Evolutionary conservation across 306 rosid genomes (phyloP), one percentile per base, ranked within the genome.

Genomic region (Malus sieversii): DNA sequence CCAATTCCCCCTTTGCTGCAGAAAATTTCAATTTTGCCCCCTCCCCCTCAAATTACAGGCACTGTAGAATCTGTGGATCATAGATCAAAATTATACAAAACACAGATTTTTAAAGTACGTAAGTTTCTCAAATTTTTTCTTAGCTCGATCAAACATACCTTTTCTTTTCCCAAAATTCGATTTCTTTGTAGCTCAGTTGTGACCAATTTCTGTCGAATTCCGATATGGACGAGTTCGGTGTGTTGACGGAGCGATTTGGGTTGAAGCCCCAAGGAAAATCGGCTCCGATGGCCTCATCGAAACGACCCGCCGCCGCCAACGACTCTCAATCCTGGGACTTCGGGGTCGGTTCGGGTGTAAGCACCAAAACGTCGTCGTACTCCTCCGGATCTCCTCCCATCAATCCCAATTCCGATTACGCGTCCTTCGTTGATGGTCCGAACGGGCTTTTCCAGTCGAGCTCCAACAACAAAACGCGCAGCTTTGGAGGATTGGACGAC

Each of bases 191-290:
- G 81, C 77, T 78, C 71, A 71, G 61, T 30, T 40, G 40, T 29
- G 16, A 23, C 57, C 44, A 10, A 16, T 63, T 68, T 68, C 18
- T 65, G 9, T 77, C 25, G 4, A 27, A 15, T 66, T 29, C 19
- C 27, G 10, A 70, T 32, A 95, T 95, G 99, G 99, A 95, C 83
- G 90, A 95, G 74, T 95, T 95, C 42, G 97, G 96, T 10, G 97
- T 95, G 35, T 82, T 95, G 22, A 95, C 99, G 5, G 88, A 90
- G 78, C 74, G 86, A 55, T 89, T 48, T 65, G 99, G 98, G 19
- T 82, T 93, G 87, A 93, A 89, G 65, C 96, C 93, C 8, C 98
- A 91, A 76, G 98, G 97, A 11, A 91, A 89, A 83, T 70, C 90
- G 65, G 97, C 96, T 71, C 98, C 98, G 22, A 93, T 93, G 98